These are phyloP conservation scores for Terana coerulea DNA, from an alignment of 768 basidiomycete genomes.

Conservation along the genomic window DNA sequence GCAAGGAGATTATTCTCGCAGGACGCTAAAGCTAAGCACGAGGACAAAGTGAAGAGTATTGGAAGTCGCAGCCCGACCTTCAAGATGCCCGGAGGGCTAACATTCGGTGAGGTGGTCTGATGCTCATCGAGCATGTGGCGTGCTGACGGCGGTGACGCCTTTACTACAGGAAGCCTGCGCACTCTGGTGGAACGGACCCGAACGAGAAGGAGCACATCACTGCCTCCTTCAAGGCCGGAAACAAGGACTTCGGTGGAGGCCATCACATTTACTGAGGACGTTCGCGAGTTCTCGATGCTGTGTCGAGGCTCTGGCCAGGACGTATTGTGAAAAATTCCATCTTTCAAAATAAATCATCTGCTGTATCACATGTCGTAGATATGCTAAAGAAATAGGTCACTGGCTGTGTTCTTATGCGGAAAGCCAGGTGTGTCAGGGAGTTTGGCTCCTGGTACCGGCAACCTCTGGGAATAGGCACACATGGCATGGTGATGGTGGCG, in stretches of 20 bases:
- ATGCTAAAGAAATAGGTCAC: background rate
- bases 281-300: background rate
- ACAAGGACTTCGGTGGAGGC: background rate
- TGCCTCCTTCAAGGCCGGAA: background rate
- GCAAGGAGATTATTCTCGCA: background rate
- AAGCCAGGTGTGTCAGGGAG: too few relatives aligned
- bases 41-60: background rate
- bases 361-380: background rate
- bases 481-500: too few relatives aligned
- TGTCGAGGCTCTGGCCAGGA: background rate
- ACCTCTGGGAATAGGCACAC: too few relatives aligned
- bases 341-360: background rate
- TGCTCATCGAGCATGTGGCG: background rate
- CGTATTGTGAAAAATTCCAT: background rate
- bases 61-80: background rate
- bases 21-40: background rate
- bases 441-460: too few relatives aligned
- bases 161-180: background rate
- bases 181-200: background rate
- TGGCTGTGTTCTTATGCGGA: too few relatives aligned
- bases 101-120: background rate
- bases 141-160: too few relatives aligned
- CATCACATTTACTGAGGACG: background rate
- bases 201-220: background rate
- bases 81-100: background rate